A percentile compares a stretch with the other conserved stretches of the same genome.
Evolutionary conservation across 2,329 filamentous ascomycete genomes (phyloP).

Genomic region (Stylonectria norvegica): DNA sequence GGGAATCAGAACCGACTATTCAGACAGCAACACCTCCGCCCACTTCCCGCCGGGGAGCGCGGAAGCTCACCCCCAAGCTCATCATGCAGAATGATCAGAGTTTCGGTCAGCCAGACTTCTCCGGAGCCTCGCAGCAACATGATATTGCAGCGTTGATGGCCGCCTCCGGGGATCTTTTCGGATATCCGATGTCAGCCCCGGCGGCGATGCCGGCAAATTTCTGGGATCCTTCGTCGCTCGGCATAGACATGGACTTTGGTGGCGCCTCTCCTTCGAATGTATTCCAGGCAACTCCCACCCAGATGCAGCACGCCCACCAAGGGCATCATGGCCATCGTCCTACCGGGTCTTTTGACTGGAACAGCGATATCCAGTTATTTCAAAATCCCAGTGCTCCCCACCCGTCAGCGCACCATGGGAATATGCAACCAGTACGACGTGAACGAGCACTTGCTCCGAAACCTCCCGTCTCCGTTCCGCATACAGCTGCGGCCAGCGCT

Average conservation of each 20-base stretch:
- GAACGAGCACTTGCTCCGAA: constrained; percentile 51
- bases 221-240: constrained; percentile 56
- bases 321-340: constrained; percentile 40
- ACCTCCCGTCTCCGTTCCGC: constrained; percentile 35
- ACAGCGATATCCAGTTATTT: constrained; percentile 52
- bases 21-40: constrained; percentile 61
- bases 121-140: constrained; percentile 46
- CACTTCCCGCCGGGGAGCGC: constrained; percentile 52
- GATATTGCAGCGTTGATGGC: constrained; percentile 47
- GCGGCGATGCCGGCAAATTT: constrained; percentile 50
- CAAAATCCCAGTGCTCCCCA: constrained; percentile 42
- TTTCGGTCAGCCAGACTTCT: constrained; percentile 51
- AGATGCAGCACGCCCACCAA: too few relatives aligned
- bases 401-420: constrained; percentile 34
- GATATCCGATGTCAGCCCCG: constrained; percentile 58
- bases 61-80: constrained; percentile 53
- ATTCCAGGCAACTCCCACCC: constrained; percentile 38
- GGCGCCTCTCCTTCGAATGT: constrained; percentile 41
- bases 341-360: constrained; percentile 56
- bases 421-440: constrained; percentile 36
- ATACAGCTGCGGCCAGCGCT: constrained; percentile 17
- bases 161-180: constrained; percentile 53
- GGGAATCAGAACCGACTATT: constrained; percentile 36
- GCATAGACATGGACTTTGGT: constrained; percentile 59
- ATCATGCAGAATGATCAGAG: constrained; percentile 58